phyloP scores from a whole-genome alignment of 2,329 filamentous ascomycete species.

The Clarireedia sp. region DNA sequence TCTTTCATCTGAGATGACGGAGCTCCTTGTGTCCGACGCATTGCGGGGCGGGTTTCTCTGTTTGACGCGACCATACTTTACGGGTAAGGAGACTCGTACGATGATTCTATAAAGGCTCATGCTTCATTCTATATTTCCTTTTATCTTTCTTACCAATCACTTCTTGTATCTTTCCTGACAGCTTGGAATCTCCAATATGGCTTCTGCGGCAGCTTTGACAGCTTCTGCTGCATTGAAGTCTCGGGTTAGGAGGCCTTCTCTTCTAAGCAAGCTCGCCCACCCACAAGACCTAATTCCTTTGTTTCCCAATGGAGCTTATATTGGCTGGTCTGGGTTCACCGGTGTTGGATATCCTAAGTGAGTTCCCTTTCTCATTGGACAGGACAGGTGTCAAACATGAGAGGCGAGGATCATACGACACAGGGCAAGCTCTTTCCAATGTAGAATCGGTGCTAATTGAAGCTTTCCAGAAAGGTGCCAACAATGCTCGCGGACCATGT shows the following conservation, averaged over 20 bases:
- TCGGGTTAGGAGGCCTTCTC: constrained; percentile 66
- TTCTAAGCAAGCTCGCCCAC: constrained; percentile 71
- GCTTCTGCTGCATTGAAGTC: constrained; percentile 54
- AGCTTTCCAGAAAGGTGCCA: constrained; percentile 60
- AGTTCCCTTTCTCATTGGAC: constrained; percentile 26
- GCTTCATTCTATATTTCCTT: neutral
- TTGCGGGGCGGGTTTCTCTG: neutral
- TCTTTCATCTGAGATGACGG: constrained; percentile 1
- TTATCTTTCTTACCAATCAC: neutral
- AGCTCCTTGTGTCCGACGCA: constrained; percentile 5
- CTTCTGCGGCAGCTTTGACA: constrained; percentile 21
- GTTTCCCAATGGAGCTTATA: constrained; percentile 78
- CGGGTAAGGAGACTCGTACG: neutral
- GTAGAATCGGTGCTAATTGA: neutral
- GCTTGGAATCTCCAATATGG: constrained; percentile 14
- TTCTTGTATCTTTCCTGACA: neutral
- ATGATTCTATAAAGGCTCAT: constrained; percentile 3
- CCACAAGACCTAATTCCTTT: constrained; percentile 72
- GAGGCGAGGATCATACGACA: neutral
- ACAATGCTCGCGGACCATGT: constrained; percentile 81
- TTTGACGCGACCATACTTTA: neutral
- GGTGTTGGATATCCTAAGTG: constrained; percentile 85
- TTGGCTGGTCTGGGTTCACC: constrained; percentile 88
- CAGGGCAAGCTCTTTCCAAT: neutral
- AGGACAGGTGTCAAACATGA: neutral